Base-by-base conservation (phyloP, 768 basidiomycete species). In the Trametes gibbosa region DNA sequence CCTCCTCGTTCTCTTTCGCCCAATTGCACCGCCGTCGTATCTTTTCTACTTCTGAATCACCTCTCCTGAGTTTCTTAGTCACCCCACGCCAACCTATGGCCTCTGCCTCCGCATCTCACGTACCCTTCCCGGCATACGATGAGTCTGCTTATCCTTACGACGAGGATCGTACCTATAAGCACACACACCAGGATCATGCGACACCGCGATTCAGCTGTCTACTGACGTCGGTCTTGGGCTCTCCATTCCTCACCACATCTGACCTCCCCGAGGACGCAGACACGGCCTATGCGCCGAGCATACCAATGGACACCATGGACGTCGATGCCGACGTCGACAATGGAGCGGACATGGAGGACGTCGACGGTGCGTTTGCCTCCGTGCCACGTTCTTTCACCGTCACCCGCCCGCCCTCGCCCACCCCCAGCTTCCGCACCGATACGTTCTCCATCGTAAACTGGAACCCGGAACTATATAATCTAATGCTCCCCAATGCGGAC, bases 381-480 rank as follows among this genome's bases (percentile, higher is more conserved):
- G 69, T 73, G 40, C 61, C 71, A 34, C 66, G 69, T 27, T 51
- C 64, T 13, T 57, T 65, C 57, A 69, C 64, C 59, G 66, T 65
- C 59, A 76, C 69, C 14, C 73, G 78, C 37, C 76, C 80, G 5
- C 69, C 77, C 23, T 82, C 81, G 17, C 81, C 80, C 17, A 58
- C 78, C 0, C 75, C 71, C 14, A 79, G 76, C 63, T 70, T 70
- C 63, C 65, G 65, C 25, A 74, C 76, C 17, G 80, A 81, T 56
- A 65, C 65, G 17, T 81, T 76, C 52, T 81, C 79, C 32, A 72
- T 81, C 53, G 73, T 81, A 49, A 77, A 73, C 21, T 77, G 76
- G 54, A 74, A 62, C 21, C 61, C 64, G 4, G 60, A 65, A 24
- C 19, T 54, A 46, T 62, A 62, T 47, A 58, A 57, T 34, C 23